A percentile compares a stretch with the other conserved stretches of the same genome.
phyloP scores from a whole-genome alignment of 1,284 basidiomycete species.

The Volvariella surrecta region DNA sequence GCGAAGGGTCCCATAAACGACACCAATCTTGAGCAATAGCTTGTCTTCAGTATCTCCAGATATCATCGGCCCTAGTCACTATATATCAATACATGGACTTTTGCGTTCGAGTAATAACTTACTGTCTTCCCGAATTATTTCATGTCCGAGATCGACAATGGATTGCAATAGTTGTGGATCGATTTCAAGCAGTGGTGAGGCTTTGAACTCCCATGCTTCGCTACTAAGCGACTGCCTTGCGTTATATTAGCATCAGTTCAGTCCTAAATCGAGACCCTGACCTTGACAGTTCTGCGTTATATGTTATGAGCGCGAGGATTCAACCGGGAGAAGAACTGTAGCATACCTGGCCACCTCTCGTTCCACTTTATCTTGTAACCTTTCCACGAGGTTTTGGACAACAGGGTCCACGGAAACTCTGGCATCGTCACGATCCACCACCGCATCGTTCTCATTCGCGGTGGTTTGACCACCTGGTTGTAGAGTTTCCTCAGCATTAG shows the following conservation, averaged over 20 bases:
- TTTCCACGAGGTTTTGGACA: constrained; percentile 68
- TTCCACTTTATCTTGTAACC: constrained; percentile 81
- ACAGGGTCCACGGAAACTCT: constrained; percentile 27
- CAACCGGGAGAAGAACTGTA: constrained; percentile 30
- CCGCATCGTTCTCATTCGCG: constrained; percentile 1
- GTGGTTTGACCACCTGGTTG: neutral
- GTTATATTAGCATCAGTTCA: too few relatives aligned
- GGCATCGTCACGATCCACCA: neutral
- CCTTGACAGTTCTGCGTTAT: constrained; percentile 34
- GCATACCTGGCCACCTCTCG: constrained; percentile 75
- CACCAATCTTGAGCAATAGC: constrained; percentile 59
- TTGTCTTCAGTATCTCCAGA: constrained; percentile 64
- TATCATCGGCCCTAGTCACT: constrained; percentile 23
- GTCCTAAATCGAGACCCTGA: constrained; percentile 6
- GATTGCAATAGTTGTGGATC: neutral
- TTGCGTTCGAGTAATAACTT: neutral
- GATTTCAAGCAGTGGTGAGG: constrained; percentile 2
- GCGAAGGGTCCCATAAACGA: constrained; percentile 79
- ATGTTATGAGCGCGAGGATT: constrained; percentile 1
- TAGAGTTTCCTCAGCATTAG: constrained; percentile 17
- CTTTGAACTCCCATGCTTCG: neutral
- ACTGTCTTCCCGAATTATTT: neutral
- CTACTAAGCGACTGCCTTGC: neutral
- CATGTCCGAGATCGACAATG: neutral
- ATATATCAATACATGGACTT: neutral